Conservation (phyloP, 2,329 filamentous ascomycete genomes). For the Gremmenia infestans region DNA sequence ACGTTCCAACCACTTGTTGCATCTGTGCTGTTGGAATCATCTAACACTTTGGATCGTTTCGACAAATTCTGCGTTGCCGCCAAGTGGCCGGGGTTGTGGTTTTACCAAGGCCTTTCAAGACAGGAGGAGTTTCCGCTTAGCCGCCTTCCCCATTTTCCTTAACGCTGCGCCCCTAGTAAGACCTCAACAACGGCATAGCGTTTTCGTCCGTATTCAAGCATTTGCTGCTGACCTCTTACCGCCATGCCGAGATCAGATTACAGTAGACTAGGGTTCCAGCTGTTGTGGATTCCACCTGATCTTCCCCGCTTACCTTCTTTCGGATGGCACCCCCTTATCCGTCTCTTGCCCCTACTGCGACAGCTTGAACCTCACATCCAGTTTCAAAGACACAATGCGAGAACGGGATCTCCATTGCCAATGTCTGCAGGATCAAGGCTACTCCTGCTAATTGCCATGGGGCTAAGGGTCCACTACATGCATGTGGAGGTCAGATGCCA, state of each 20-base stretch:
- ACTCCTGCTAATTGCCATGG: constrained; percentile 18
- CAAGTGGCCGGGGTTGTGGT: constrained; percentile 11
- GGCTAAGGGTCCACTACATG: constrained; percentile 1
- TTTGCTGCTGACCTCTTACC: constrained; percentile 6
- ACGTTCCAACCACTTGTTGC: background rate
- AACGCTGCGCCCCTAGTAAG: background rate
- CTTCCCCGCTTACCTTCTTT: constrained; percentile 18
- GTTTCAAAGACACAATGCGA: constrained; percentile 29
- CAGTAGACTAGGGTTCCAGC: background rate
- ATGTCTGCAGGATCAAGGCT: constrained; percentile 17
- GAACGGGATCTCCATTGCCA: constrained; percentile 28
- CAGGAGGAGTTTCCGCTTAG: constrained; percentile 25
- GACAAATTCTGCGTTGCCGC: constrained; percentile 8
- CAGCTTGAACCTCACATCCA: constrained; percentile 25
- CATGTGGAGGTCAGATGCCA: constrained; percentile 20
- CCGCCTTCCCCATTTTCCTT: background rate
- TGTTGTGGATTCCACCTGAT: constrained; percentile 12
- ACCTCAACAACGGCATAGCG: background rate
- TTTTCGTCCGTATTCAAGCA: constrained; percentile 8
- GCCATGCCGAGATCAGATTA: constrained; percentile 14
- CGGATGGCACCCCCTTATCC: constrained; percentile 17
- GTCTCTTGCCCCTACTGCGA: constrained; percentile 17
- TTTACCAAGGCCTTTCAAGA: constrained; percentile 21
- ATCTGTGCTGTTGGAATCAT: background rate
- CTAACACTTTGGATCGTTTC: constrained; percentile 12